Conservation (phyloP, 2,329 filamentous ascomycete species). For the Penicillium sp. region DNA sequence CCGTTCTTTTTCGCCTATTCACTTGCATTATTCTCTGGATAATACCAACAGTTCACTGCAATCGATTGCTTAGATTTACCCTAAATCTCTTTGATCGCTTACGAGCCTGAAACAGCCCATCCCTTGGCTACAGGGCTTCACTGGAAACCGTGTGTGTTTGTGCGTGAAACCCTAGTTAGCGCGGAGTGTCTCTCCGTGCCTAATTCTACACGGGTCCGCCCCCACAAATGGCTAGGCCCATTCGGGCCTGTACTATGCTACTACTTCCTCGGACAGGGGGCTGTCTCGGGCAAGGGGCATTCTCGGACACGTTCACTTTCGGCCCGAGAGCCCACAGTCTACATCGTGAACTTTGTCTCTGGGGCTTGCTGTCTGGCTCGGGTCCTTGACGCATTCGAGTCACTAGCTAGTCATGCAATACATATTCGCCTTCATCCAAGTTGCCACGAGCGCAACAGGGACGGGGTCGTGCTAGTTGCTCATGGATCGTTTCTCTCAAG, state of each 20-base stretch:
- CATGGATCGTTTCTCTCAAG: background rate
- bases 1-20: too few relatives aligned
- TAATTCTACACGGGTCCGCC: slow-evolving; percentile 22
- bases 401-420: background rate
- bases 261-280: background rate
- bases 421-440: background rate
- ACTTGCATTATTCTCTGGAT: background rate
- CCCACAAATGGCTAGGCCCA: slow-evolving; percentile 21
- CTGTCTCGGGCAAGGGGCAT: background rate
- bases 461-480: background rate
- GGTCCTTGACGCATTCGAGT: background rate
- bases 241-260: background rate
- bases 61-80: too few relatives aligned
- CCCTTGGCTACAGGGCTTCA: background rate
- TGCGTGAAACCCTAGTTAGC: slow-evolving; percentile 1
- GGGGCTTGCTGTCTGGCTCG: background rate
- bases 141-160: too few relatives aligned
- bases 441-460: background rate
- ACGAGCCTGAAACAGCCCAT: background rate
- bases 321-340: slow-evolving; percentile 1
- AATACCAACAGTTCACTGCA: background rate
- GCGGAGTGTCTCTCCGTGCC: slow-evolving; percentile 24
- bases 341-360: background rate
- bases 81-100: too few relatives aligned
- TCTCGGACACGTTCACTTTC: slow-evolving; percentile 5